Percentiles rank a stretch among this genome's conserved stretches.
phyloP scores from a whole-genome alignment of 129 eudicot species.

The Ambrosia artemisiifolia region DNA sequence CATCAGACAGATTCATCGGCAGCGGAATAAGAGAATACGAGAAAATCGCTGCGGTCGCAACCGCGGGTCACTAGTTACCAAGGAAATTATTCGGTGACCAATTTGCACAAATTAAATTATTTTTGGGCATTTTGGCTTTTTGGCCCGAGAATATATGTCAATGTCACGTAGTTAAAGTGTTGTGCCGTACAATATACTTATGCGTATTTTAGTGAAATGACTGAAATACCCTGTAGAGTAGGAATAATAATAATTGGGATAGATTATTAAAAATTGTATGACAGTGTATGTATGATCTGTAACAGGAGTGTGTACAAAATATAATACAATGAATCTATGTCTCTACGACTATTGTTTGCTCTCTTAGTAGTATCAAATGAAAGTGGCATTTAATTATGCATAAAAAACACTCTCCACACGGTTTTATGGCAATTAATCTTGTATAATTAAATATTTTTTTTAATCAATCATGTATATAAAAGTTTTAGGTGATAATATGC shows the following conservation, averaged over 20 bases:
- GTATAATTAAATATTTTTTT: neutral
- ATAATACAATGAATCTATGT: slow-evolving; percentile 34
- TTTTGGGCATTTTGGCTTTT: neutral
- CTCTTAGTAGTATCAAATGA: slow-evolving; percentile 3
- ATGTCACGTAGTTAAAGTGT: slow-evolving; percentile 11
- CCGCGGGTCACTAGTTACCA: slow-evolving; percentile 9
- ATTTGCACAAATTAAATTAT: slow-evolving; percentile 22
- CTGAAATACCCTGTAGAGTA: slow-evolving; percentile 19
- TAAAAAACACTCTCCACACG: slow-evolving; percentile 19
- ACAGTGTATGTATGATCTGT: slow-evolving; percentile 43
- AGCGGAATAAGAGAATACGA: neutral
- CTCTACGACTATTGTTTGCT: slow-evolving; percentile 23
- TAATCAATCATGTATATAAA: too few species aligned
- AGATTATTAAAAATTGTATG: slow-evolving; percentile 24
- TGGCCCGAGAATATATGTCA: slow-evolving; percentile 10
- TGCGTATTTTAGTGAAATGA: slow-evolving; percentile 7
- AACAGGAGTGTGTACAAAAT: slow-evolving; percentile 23
- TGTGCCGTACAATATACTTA: slow-evolving; percentile 26
- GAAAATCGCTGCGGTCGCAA: slow-evolving; percentile 33
- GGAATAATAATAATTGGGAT: slow-evolving; percentile 38
- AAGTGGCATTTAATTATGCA: slow-evolving; percentile 27
- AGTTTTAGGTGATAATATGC: too few species aligned
- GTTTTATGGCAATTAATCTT: slow-evolving; percentile 17
- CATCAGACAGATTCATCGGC: neutral
- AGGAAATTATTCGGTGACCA: slow-evolving; percentile 11